Evolutionary conservation across 139 green algal genomes (phyloP), one percentile per base, ranked within the genome.

Genomic region (Auxenochlorella pyrenoidosa): DNA sequence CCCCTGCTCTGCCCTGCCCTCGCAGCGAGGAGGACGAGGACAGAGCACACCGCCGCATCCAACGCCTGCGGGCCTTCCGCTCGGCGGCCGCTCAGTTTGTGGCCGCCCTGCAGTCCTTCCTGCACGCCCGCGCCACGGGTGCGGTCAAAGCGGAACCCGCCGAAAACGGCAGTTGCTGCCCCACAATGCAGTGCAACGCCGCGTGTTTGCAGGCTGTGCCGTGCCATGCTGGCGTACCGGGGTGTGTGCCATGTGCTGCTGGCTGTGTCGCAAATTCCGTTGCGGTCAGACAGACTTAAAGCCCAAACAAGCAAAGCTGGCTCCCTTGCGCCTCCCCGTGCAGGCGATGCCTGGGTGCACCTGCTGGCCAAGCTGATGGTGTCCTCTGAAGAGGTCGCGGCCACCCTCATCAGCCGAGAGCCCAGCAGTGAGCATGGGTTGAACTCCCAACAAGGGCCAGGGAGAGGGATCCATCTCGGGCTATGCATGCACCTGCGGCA

Each of bases 351-450:
- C 22, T 88, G 84, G 84, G 58, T 88, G 58, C 84, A 83, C 54
- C 58, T 88, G 84, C 84, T 88, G 28, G 84, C 84, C 73, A 88
- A 88, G 84, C 84, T 88, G 73, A 88, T 88, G 84, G 75, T 88
- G 38, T 78, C 59, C 40, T 84, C 73, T 2, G 84, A 88, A 41
- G 71, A 88, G 41, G 84, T 88, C 59, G 84, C 84, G 3, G 84
- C 75, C 24, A 54, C 58, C 5, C 43, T 88, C 36, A 26, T 88
- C 43, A 66, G 75, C 54, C 36, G 84, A 5, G 34, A 81, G 72
- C 84, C 73, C 40, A 85, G 26, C 58, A 63, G 79, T 84, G 58
- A 72, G 78, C 4, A 16, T 32, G 13, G 71, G 70, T n/a, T n/a
- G n/a, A n/a, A n/a, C n/a, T n/a, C n/a, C n/a, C n/a, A n/a, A n/a